phyloP scores from a whole-genome alignment of 2,329 filamentous ascomycete genomes.

The Claviceps sp. region DNA sequence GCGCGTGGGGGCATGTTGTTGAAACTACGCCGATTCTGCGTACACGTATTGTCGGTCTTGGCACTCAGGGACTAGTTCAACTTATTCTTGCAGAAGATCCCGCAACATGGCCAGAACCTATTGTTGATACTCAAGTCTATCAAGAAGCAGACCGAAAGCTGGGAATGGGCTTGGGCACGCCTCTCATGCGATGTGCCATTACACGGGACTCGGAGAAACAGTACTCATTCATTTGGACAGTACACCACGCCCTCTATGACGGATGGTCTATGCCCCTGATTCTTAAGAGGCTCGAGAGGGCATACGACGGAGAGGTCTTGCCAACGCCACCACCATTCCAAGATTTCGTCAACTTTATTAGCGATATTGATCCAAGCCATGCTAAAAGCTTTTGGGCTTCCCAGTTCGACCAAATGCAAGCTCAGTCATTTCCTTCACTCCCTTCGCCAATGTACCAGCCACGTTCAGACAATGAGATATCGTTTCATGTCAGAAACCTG shows the following conservation, averaged over 20 bases:
- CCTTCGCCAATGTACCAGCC: neutral
- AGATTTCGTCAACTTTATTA: slow-evolving; percentile 25
- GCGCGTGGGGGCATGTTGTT: slow-evolving; percentile 3
- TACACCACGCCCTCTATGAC: slow-evolving; percentile 39
- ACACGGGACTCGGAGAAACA: slow-evolving; percentile 17
- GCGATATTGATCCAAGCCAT: neutral
- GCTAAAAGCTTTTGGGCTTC: neutral
- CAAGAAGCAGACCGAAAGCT: slow-evolving; percentile 22
- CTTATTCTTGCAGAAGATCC: neutral
- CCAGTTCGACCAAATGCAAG: neutral
- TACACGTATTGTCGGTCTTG: slow-evolving; percentile 3
- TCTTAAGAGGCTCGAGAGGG: slow-evolving; percentile 25
- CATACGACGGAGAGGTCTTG: slow-evolving; percentile 18
- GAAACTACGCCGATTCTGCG: slow-evolving; percentile 3
- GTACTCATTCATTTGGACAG: slow-evolving; percentile 25
- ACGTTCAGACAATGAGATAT: slow-evolving; percentile 20
- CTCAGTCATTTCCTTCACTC: neutral
- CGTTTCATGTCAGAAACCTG: slow-evolving; percentile 10
- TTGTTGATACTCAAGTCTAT: slow-evolving; percentile 19
- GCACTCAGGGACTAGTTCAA: neutral
- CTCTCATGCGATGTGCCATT: slow-evolving; percentile 28
- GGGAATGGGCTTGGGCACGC: slow-evolving; percentile 24
- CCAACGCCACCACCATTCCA: slow-evolving; percentile 20
- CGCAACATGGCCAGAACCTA: slow-evolving; percentile 14
- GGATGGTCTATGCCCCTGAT: slow-evolving; percentile 34